A percentile compares a stretch with the other conserved stretches of the same genome.
phyloP scores from a whole-genome alignment of 2,329 filamentous ascomycete genomes.

The Penicillium oxalicum region DNA sequence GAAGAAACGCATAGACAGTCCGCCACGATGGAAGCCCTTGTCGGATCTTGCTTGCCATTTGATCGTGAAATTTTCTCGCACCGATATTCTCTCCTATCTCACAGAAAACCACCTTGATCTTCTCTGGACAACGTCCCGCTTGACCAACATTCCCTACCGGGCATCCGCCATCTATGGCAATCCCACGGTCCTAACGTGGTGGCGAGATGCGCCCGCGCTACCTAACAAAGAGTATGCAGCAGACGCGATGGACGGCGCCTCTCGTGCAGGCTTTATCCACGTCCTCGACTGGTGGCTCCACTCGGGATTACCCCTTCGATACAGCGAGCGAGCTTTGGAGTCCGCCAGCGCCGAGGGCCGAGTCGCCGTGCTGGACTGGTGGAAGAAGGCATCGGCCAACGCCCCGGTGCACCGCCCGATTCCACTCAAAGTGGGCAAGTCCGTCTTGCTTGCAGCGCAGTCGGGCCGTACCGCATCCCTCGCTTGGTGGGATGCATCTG shows the following conservation, averaged over 20 bases:
- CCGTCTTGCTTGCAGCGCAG: conserved; percentile 76
- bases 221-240: conserved; percentile 78
- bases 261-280: conserved; percentile 74
- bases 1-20: conserved; percentile 63
- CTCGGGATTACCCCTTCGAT: conserved; percentile 71
- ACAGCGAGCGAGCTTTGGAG: conserved; percentile 81
- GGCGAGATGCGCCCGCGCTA: conserved; percentile 76
- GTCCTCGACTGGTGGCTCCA: conserved; percentile 90
- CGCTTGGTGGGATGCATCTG: conserved; percentile 80
- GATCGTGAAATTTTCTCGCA: conserved; percentile 85
- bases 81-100: conserved; percentile 68
- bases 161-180: conserved; percentile 82
- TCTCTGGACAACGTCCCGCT: conserved; percentile 78
- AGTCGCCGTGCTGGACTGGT: conserved; percentile 86
- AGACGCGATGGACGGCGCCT: conserved; percentile 82
- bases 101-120: conserved; percentile 64
- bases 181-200: conserved; percentile 81
- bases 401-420: conserved; percentile 50
- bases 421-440: conserved; percentile 73
- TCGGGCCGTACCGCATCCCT: conserved; percentile 71
- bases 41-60: conserved; percentile 79
- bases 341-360: conserved; percentile 80
- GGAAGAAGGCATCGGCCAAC: conserved; percentile 64
- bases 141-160: conserved; percentile 77
- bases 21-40: conserved; percentile 65